A percentile compares a stretch with the other conserved stretches of the same genome.
phyloP scores from a whole-genome alignment of 1,284 basidiomycete species.

The Thecaphora thlaspeos region DNA sequence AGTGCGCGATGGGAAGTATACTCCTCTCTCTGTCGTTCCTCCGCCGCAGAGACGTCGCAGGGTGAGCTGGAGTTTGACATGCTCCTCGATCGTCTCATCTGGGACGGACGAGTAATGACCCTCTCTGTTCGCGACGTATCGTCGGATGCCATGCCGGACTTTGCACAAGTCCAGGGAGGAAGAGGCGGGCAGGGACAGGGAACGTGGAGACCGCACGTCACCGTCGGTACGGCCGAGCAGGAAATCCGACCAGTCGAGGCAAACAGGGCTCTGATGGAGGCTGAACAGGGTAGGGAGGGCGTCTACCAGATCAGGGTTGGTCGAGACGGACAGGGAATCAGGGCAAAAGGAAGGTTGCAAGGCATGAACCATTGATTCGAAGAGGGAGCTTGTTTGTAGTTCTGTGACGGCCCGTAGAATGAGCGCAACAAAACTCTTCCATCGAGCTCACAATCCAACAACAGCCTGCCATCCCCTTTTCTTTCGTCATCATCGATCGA shows the following conservation, averaged over 20 bases:
- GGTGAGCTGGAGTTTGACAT: slow-evolving; percentile 69
- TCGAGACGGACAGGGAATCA: background rate
- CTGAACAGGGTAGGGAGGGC: no score
- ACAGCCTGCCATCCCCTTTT: no score
- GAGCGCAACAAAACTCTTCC: no score
- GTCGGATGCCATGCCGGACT: background rate
- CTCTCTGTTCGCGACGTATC: slow-evolving; percentile 8
- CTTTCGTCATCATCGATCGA: no score
- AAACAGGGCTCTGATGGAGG: slow-evolving; percentile 63
- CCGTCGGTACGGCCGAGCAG: slow-evolving; percentile 72
- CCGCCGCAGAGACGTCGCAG: slow-evolving; percentile 65
- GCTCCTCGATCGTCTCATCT: slow-evolving; percentile 65
- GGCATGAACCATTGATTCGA: background rate
- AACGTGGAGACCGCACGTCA: slow-evolving; percentile 69
- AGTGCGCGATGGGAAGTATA: slow-evolving; percentile 24
- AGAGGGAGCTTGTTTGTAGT: no score
- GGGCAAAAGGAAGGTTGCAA: background rate
- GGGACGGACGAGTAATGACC: slow-evolving; percentile 79
- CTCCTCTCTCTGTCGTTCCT: slow-evolving; percentile 32
- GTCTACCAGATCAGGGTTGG: background rate
- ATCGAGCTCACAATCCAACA: no score
- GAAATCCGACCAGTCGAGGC: slow-evolving; percentile 72
- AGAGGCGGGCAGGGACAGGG: background rate
- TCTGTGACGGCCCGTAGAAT: no score
- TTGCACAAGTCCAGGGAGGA: slow-evolving; percentile 4